Evolutionary conservation across 129 eudicot species (phyloP), one percentile per base, ranked within the genome.

Genomic region (Lactuca sativa): DNA sequence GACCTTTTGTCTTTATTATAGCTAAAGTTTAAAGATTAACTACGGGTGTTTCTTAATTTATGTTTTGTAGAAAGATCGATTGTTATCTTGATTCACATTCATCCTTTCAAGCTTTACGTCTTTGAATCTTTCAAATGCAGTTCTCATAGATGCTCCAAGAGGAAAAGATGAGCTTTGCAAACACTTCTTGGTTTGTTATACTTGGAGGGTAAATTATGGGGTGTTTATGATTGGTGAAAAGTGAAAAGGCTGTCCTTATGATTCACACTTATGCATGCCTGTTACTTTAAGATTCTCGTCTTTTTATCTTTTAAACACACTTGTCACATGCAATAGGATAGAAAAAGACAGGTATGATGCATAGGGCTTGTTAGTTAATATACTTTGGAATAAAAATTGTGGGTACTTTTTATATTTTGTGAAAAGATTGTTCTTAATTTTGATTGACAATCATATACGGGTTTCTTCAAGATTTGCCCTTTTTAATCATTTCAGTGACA

Each of bases 221-320:
- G 32, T 8, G 31, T 31, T 31, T 59, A 18, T 47, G 52, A 47
- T 47, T 47, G 15, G 52, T 47, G 52, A 47, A 47, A 47, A 47
- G 52, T 47, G 52, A 47, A 47, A 47, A 47, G 52, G 37, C 4
- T 68, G 54, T 6, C 31, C 15, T 40, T 18, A 56, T 56, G 53
- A 40, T 56, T 40, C 13, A 25, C 62, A 21, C 18, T 37, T 40
- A 40, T 56, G 18, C 36, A 53, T 34, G 6, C 52, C 52, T n/a
- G 52, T 47, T 47, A 47, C 13, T 4, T 13, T 15, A 56, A 40
- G 56, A 41, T 57, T 56, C 64, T 16, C 4, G 55, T 56, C 25
- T 18, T 48, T 69, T 69, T 37, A 56, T 13, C 62, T 69, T 56
- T 69, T 2, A 32, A 59, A 71, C 59, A 71, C 56, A 71, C 75